phyloP scores from a whole-genome alignment of 2,329 filamentous ascomycete genomes.

The Colletotrichum sp. region DNA sequence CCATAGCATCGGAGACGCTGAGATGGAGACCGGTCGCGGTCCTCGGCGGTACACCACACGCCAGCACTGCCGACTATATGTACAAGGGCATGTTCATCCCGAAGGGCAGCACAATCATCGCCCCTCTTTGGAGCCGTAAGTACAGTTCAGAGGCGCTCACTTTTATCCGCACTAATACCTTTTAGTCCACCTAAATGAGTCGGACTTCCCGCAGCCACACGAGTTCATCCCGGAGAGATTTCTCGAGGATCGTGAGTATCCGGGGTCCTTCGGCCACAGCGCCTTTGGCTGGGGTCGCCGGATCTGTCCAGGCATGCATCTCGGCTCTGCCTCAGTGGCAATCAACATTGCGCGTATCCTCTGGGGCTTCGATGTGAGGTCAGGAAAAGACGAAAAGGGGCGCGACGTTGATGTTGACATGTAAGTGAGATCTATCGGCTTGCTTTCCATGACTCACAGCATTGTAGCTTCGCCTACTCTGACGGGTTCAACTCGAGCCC shows the following conservation, averaged over 20 bases:
- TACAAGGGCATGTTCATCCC: slow-evolving; percentile 51
- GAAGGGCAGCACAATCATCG: slow-evolving; percentile 34
- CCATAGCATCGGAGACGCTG: slow-evolving; percentile 43
- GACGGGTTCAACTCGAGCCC: slow-evolving; percentile 49
- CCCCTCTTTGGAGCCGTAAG: slow-evolving; percentile 48
- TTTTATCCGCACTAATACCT: not conserved
- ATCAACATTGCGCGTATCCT: slow-evolving; percentile 53
- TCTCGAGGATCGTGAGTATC: slow-evolving; percentile 37
- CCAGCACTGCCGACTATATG: slow-evolving; percentile 45
- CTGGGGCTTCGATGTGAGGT: slow-evolving; percentile 55
- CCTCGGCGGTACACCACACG: slow-evolving; percentile 49
- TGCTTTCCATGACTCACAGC: not conserved
- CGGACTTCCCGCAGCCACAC: slow-evolving; percentile 44
- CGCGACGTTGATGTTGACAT: slow-evolving; percentile 41
- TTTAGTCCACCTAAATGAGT: slow-evolving; percentile 44
- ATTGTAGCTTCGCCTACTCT: slow-evolving; percentile 43
- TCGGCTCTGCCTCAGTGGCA: slow-evolving; percentile 54
- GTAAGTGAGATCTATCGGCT: slow-evolving; percentile 29
- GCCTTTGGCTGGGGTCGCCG: slow-evolving; percentile 48
- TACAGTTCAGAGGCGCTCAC: not conserved
- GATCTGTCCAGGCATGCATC: slow-evolving; percentile 52
- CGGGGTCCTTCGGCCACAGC: slow-evolving; percentile 41
- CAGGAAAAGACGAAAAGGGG: slow-evolving; percentile 4
- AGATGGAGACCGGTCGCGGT: slow-evolving; percentile 46
- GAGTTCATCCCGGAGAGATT: slow-evolving; percentile 43